Percentiles rank a stretch among this genome's conserved stretches.
These are phyloP conservation scores for Phaeotremella fagi DNA, from an alignment of 768 basidiomycete species.

Conservation along the genomic window DNA sequence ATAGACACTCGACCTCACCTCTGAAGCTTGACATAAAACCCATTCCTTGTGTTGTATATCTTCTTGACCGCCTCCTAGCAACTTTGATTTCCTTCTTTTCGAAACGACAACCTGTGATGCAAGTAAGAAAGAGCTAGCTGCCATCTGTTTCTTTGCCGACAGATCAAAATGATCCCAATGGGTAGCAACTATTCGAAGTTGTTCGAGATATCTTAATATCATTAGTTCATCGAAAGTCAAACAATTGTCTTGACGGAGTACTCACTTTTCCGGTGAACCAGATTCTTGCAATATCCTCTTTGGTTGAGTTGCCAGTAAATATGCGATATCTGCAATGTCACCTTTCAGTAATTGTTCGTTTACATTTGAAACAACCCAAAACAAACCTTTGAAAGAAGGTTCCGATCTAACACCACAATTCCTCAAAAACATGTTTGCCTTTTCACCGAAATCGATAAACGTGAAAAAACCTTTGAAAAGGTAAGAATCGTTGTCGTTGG, in stretches of 20 bases:
- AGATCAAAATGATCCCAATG: conserved; percentile 54
- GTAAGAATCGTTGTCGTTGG: conserved; percentile 48
- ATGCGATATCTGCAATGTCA: conserved; percentile 38
- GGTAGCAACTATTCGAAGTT: conserved; percentile 80
- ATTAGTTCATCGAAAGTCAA: too few relatives aligned
- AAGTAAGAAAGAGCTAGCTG: conserved; percentile 64
- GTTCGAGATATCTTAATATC: conserved; percentile 67
- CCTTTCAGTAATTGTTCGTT: too few relatives aligned
- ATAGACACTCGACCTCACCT: conserved; percentile 25
- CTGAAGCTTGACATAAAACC: conserved; percentile 63
- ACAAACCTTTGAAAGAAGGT: conserved; percentile 71
- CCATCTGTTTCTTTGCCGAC: conserved; percentile 62
- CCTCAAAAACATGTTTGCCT: conserved; percentile 75
- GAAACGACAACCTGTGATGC: conserved; percentile 62
- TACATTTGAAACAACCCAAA: not conserved
- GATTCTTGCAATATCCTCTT: conserved; percentile 31
- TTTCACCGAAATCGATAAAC: conserved; percentile 80
- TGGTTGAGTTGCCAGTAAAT: conserved; percentile 29
- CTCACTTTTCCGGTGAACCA: conserved; percentile 38
- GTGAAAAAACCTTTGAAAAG: conserved; percentile 77
- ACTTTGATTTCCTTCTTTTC: conserved; percentile 24
- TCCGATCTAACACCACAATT: conserved; percentile 83
- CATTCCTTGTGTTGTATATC: conserved; percentile 51
- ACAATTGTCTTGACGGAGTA: too few relatives aligned
- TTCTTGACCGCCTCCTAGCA: conserved; percentile 13